These are phyloP conservation scores for Lumnitzera littorea DNA, from an alignment of 345 rosid genomes.

Conservation along the genomic window DNA sequence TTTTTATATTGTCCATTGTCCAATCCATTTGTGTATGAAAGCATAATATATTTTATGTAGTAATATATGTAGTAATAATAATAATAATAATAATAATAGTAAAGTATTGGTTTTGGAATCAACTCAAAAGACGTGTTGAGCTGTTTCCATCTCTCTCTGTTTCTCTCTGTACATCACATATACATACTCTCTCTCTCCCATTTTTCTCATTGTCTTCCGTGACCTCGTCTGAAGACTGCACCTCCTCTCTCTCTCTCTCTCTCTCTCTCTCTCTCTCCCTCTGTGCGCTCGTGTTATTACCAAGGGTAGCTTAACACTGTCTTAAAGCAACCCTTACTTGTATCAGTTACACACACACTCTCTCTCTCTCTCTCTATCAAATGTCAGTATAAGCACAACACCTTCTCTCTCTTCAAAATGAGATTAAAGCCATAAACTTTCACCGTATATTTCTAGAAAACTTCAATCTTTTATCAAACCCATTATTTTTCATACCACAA, in stretches of 20 bases:
- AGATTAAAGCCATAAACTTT: no score
- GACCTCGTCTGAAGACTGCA: slow-evolving; percentile 25
- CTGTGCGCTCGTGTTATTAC: no score
- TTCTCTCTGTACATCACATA: slow-evolving; percentile 9
- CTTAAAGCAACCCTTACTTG: no score
- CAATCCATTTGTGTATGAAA: not conserved
- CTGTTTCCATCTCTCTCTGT: slow-evolving; percentile 36
- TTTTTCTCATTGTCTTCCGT: slow-evolving; percentile 8
- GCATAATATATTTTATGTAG: not conserved
- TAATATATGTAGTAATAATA: no score
- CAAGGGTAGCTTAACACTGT: not conserved
- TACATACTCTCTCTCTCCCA: slow-evolving; percentile 6
- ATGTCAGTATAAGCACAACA: no score
- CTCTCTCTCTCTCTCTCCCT: no score
- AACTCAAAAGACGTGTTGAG: slow-evolving; percentile 59
- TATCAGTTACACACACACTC: not conserved
- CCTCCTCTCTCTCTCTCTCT: not conserved
- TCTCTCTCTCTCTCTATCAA: not conserved
- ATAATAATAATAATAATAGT: not conserved
- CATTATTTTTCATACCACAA: not conserved
- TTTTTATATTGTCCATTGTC: no score
- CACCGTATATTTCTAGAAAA: no score
- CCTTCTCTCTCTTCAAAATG: not conserved
- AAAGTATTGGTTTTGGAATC: slow-evolving; percentile 6
- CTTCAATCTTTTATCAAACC: no score